Percentiles rank a stretch among this genome's conserved stretches.
Conservation (phyloP, 805 yeast genomes). For the Candida ascalaphidarum region DNA sequence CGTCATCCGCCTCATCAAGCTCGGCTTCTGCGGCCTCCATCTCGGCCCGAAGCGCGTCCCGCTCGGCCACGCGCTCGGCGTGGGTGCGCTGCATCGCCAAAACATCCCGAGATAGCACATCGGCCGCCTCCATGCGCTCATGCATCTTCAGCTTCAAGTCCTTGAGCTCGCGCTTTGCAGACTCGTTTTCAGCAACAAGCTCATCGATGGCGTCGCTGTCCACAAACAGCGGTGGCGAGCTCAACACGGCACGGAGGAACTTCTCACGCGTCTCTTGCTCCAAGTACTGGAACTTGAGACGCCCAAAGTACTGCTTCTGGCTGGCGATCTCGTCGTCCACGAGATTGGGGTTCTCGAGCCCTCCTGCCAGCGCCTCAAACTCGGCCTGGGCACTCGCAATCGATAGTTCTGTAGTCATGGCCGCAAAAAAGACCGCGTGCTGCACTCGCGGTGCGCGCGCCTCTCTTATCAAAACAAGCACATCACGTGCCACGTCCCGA, state of each 20-base stretch:
- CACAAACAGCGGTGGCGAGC: too few relatives aligned
- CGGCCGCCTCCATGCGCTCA: too few relatives aligned
- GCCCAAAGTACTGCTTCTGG: conserved; percentile 37
- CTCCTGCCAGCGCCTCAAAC: background rate
- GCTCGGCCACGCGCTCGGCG: too few relatives aligned
- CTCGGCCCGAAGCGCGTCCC: too few relatives aligned
- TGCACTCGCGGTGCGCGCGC: background rate
- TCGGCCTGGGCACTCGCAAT: too few relatives aligned
- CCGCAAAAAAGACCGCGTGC: background rate
- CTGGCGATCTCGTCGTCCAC: conserved; percentile 22
- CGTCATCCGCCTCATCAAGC: too few relatives aligned
- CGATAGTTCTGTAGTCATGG: background rate
- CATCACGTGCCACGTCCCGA: too few relatives aligned
- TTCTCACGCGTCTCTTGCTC: conserved; percentile 69
- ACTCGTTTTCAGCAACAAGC: background rate
- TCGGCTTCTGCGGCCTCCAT: too few relatives aligned
- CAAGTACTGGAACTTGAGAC: conserved; percentile 54
- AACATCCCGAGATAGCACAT: too few relatives aligned
- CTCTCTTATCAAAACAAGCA: background rate
- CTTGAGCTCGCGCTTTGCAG: too few relatives aligned
- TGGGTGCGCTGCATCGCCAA: too few relatives aligned
- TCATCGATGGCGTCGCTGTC: background rate
- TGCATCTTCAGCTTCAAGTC: too few relatives aligned
- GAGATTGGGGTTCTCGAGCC: background rate
- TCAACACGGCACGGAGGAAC: conserved; percentile 45